Evolutionary conservation across 1,284 basidiomycete species (phyloP).

Genomic region (Thecaphora thlaspeos): DNA sequence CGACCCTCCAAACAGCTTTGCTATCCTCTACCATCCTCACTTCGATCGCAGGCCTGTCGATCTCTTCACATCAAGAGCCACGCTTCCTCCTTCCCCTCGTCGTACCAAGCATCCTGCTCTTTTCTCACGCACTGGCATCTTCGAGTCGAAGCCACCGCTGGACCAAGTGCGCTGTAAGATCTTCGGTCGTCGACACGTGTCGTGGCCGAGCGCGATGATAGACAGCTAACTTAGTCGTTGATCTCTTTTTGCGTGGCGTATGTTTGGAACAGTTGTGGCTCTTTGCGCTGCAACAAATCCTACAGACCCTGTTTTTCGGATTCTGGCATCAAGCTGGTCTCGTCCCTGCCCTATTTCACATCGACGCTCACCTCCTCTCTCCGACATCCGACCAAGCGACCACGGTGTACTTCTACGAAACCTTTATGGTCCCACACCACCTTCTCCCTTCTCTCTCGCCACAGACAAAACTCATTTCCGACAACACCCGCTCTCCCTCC

Average conservation of each 20-base stretch:
- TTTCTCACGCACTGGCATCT: no score
- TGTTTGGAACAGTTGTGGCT: background rate
- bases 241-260: no score
- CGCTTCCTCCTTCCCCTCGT: slow-evolving; percentile 56
- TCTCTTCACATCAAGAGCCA: slow-evolving; percentile 58
- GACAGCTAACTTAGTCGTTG: no score
- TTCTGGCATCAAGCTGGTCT: slow-evolving; percentile 35
- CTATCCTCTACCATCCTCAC: slow-evolving; percentile 10
- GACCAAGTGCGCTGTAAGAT: no score
- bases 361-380: slow-evolving; percentile 9
- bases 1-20: no score
- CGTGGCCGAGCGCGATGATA: no score
- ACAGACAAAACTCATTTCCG: no score
- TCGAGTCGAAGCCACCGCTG: no score
- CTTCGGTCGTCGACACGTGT: no score
- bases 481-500: no score
- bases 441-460: background rate
- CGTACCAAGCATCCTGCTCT: slow-evolving; percentile 21
- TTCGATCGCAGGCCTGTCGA: slow-evolving; percentile 42
- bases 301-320: slow-evolving; percentile 28
- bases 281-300: slow-evolving; percentile 22
- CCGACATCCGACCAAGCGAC: slow-evolving; percentile 2
- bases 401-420: slow-evolving; percentile 23
- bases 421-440: slow-evolving; percentile 12
- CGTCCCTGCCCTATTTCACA: slow-evolving; percentile 21